Evolutionary conservation across 495 filamentous ascomycete species (phyloP), one percentile per base, ranked within the genome.

Genomic region (Pyrenopolyporus hunteri): DNA sequence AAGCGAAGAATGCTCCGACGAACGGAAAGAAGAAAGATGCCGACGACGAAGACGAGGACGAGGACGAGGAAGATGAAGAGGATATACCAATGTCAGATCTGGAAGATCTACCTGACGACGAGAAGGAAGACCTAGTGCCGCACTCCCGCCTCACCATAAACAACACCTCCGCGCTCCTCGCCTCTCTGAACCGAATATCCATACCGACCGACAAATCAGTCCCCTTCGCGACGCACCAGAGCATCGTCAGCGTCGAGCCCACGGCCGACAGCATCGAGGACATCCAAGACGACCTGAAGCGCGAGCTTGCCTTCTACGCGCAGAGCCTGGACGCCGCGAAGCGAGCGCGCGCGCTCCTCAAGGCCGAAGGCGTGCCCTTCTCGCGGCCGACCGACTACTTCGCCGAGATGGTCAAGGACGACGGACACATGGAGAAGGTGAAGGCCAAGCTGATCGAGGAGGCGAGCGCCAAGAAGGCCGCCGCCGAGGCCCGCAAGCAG

Each of bases 391-490:
- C 82, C 26, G 94, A 98, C 75, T 98, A 95, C 78, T 98, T 98
- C 67, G 94, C 94, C 20, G 94, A 98, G 82, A 98, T 97, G 90
- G 85, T 97, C 58, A 97, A 97, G 82, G 90, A 86, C 68, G 95
- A 98, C 76, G 93, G 95, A 80, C 95, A 96, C 71, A 98, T 98
- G 94, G 88, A 89, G 66, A 89, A 87, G 80, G 91, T 98, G 74
- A 95, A 94, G 82, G 84, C 86, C 73, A 96, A 95, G 83, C 79
- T 98, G 68, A 83, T 93, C 57, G 93, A 97, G 62, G 92, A 93
- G 73, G 94, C 93, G 7, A 90, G 93, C 25, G 77, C 82, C 45
- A 96, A 94, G 83, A 97, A 96, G 82, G 93, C 95, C 1, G 83
- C 91, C 5, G 86, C 88, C 14, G 94, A 98, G 74, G 94, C 94